A percentile compares a stretch with the other conserved stretches of the same genome.
These are phyloP conservation scores for Onygenales sp. DNA, from an alignment of 2,329 filamentous ascomycete genomes.

Conservation along the genomic window DNA sequence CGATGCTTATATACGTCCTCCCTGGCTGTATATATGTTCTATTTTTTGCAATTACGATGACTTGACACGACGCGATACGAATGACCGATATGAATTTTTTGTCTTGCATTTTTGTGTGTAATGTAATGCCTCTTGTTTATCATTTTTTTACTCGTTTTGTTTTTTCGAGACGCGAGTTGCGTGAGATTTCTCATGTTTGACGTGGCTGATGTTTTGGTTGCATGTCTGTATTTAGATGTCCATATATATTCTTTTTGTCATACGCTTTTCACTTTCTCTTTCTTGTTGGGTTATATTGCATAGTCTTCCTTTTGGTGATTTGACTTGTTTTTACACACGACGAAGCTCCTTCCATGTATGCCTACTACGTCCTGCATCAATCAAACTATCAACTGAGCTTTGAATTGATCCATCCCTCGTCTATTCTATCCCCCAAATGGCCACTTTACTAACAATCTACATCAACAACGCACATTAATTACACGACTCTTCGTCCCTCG, in stretches of 20 bases:
- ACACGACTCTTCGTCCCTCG: neutral
- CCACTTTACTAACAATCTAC: no score
- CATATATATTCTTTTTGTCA: conserved; percentile 7
- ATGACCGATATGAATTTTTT: neutral
- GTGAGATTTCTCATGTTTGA: no score
- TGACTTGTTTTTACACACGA: no score
- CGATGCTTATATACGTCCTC: neutral
- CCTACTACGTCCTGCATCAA: no score
- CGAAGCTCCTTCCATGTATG: no score
- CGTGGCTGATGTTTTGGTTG: neutral
- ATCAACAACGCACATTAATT: no score
- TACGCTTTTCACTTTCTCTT: neutral
- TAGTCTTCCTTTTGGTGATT: neutral
- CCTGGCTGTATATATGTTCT: neutral
- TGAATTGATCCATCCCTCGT: no score
- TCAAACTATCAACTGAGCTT: no score
- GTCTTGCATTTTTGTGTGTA: neutral
- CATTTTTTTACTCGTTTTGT: neutral
- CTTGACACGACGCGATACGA: neutral
- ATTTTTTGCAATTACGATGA: neutral
- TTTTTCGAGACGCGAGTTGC: neutral
- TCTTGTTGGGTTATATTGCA: neutral
- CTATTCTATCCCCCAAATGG: no score
- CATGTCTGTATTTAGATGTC: neutral
- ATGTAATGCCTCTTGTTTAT: neutral